Conservation (phyloP, 2,329 filamentous ascomycete genomes). For the Karstenula rhodostoma region DNA sequence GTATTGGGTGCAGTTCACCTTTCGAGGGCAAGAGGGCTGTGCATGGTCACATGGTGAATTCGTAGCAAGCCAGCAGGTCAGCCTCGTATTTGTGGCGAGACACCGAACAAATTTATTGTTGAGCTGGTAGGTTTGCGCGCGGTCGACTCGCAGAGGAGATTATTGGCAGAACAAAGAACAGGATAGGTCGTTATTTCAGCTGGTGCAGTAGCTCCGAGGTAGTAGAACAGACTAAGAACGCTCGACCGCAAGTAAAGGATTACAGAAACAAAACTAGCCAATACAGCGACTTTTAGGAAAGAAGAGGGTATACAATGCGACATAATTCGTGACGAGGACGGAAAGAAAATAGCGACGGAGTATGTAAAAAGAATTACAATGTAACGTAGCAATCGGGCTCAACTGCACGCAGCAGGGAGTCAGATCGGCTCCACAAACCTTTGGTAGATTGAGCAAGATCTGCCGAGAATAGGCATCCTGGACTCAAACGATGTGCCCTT, state of each 20-base stretch:
- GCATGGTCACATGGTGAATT: neutral
- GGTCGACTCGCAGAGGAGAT: neutral
- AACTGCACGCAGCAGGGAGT: neutral
- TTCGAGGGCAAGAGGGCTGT: neutral
- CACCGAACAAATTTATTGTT: neutral
- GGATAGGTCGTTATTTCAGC: neutral
- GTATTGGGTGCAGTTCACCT: neutral
- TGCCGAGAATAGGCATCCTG: neutral
- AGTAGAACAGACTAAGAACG: neutral
- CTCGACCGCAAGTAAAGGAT: neutral
- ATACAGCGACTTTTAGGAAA: neutral
- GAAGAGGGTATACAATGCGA: constrained; percentile 12
- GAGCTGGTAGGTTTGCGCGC: neutral
- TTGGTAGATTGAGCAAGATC: neutral
- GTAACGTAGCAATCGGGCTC: neutral
- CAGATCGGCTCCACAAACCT: neutral
- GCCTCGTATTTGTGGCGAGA: neutral
- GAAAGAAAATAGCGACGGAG: neutral
- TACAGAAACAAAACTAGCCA: neutral
- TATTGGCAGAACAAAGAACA: neutral
- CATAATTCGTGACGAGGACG: constrained; percentile 1
- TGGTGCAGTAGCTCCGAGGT: neutral
- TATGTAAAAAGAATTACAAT: neutral
- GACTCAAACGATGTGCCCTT: neutral
- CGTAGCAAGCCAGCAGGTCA: neutral